Percentiles rank a stretch among this genome's conserved stretches.
phyloP scores from a whole-genome alignment of 2,329 filamentous ascomycete species.

The Incumbomyces delicatus region DNA sequence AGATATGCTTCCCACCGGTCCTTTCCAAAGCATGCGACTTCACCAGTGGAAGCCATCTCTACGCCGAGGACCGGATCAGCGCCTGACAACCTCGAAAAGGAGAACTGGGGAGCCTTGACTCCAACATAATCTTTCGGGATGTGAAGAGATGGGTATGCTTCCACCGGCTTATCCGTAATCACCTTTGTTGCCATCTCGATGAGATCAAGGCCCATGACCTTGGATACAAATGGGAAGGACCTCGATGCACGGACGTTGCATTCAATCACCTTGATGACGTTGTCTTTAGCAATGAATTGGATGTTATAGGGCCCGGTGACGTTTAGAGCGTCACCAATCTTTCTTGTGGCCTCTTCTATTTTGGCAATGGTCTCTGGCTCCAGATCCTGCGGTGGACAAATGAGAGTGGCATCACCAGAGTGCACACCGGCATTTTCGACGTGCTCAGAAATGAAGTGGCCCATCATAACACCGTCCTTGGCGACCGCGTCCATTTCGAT shows the following conservation, averaged over 20 bases:
- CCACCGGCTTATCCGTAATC: slow-evolving; percentile 75
- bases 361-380: slow-evolving; percentile 77
- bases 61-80: slow-evolving; percentile 94
- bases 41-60: slow-evolving; percentile 97
- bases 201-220: slow-evolving; percentile 94
- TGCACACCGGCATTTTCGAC: slow-evolving; percentile 98
- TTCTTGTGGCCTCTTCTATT: slow-evolving; percentile 88
- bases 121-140: slow-evolving; percentile 77
- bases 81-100: slow-evolving; percentile 91
- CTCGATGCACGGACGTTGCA: slow-evolving; percentile 94
- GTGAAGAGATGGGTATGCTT: slow-evolving; percentile 68
- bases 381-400: slow-evolving; percentile 87
- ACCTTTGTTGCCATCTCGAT: slow-evolving; percentile 99
- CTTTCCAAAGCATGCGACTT: slow-evolving; percentile 90
- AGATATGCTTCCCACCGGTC: slow-evolving; percentile 98
- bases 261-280: slow-evolving; percentile 99
- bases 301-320: slow-evolving; percentile 98
- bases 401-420: slow-evolving; percentile 92
- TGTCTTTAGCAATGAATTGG: slow-evolving; percentile 98
- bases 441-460: slow-evolving; percentile 96
- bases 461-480: slow-evolving; percentile 75
- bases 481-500: slow-evolving; percentile 99
- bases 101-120: slow-evolving; percentile 98
- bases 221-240: slow-evolving; percentile 96
- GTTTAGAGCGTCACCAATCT: slow-evolving; percentile 89